Evolutionary conservation across 2,329 filamentous ascomycete genomes (phyloP).

Genomic region (Colletotrichum sp.): DNA sequence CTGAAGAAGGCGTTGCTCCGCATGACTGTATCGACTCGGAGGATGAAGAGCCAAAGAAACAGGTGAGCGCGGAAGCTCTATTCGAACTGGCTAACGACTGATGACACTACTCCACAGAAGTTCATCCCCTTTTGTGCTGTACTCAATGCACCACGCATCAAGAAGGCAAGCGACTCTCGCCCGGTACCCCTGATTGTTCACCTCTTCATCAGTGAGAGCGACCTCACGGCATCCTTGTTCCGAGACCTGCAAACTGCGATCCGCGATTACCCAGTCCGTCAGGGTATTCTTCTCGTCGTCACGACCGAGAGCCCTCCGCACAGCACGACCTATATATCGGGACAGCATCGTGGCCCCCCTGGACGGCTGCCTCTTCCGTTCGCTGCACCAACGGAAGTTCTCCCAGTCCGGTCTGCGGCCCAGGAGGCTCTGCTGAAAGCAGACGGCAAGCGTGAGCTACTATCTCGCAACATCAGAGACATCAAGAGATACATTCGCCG

Average conservation of each 20-base stretch:
- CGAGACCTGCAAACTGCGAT: neutral
- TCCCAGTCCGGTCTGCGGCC: neutral
- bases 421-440: neutral
- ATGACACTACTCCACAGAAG: neutral
- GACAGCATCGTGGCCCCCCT: neutral
- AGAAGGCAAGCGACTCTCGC: neutral
- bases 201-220: neutral
- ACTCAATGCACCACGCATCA: neutral
- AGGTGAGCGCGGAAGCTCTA: neutral
- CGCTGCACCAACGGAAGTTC: neutral
- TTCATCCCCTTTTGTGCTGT: neutral
- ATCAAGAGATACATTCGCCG: neutral
- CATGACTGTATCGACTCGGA: neutral
- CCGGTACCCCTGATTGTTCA: neutral
- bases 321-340: neutral
- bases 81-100: neutral
- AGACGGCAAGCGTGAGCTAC: neutral
- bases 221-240: neutral
- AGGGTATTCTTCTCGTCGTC: neutral
- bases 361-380: neutral
- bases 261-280: neutral
- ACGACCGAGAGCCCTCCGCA: neutral
- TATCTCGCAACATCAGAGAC: neutral
- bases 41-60: neutral
- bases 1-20: neutral